These are phyloP conservation scores for Simplicillium aogashimaense DNA, from an alignment of 2,329 filamentous ascomycete species.

Conservation along the genomic window DNA sequence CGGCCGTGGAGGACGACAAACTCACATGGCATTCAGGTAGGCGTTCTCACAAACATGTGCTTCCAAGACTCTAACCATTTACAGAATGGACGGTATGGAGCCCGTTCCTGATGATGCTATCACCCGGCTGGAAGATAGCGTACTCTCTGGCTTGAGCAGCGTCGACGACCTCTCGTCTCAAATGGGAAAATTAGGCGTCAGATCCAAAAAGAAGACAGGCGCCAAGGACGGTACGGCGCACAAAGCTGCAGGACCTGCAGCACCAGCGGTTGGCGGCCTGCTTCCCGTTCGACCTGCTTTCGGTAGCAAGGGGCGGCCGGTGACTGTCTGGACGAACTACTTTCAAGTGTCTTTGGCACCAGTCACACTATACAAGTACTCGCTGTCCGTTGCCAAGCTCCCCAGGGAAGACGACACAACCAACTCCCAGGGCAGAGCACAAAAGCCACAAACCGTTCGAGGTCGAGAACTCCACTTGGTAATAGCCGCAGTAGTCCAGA, in stretches of 20 bases:
- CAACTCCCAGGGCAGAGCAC: slow-evolving; percentile 6
- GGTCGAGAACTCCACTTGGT: slow-evolving; percentile 33
- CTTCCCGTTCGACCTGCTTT: slow-evolving; percentile 41
- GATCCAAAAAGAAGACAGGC: slow-evolving; percentile 9
- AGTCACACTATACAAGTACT: slow-evolving; percentile 33
- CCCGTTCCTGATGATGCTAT: slow-evolving; percentile 16
- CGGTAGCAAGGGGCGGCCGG: slow-evolving; percentile 29
- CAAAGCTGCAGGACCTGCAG: slow-evolving; percentile 9
- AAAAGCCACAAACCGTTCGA: slow-evolving; percentile 20
- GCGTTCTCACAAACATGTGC: background rate
- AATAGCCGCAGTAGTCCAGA: slow-evolving; percentile 25
- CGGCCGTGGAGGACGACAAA: slow-evolving; percentile 6
- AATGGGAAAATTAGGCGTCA: slow-evolving; percentile 24
- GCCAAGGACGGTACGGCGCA: slow-evolving; percentile 5
- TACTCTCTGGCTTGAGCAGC: slow-evolving; percentile 19
- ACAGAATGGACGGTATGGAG: slow-evolving; percentile 2
- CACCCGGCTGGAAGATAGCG: slow-evolving; percentile 27
- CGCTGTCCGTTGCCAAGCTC: slow-evolving; percentile 24
- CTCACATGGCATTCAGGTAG: slow-evolving; percentile 4
- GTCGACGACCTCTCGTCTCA: slow-evolving; percentile 19
- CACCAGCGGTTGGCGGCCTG: background rate
- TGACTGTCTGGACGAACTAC: slow-evolving; percentile 45
- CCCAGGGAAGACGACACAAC: slow-evolving; percentile 3
- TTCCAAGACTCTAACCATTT: background rate
- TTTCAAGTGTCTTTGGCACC: slow-evolving; percentile 32